Evolutionary conservation across 768 basidiomycete species (phyloP).

Genomic region (Pulveroboletus frians): DNA sequence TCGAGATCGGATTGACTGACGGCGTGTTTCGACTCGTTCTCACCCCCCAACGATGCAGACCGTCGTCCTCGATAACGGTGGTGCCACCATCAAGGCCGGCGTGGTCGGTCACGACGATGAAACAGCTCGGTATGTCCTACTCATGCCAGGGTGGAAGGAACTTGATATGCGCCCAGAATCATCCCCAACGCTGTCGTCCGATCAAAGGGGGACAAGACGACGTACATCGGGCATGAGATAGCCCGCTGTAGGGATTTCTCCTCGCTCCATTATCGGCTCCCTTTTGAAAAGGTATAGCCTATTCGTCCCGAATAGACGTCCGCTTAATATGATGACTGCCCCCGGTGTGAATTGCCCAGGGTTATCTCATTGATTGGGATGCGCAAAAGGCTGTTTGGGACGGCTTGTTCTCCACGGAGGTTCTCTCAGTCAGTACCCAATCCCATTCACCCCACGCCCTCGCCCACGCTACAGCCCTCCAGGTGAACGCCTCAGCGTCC

Average conservation of each 20-base stretch:
- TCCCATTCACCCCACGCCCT: background rate
- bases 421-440: constrained; percentile 49
- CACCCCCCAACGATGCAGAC: constrained; percentile 23
- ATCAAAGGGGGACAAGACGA: constrained; percentile 76
- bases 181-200: constrained; percentile 80
- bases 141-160: background rate
- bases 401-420: constrained; percentile 70
- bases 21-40: background rate
- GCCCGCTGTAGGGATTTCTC: constrained; percentile 73
- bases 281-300: constrained; percentile 73
- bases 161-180: constrained; percentile 33
- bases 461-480: constrained; percentile 8
- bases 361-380: constrained; percentile 93
- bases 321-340: constrained; percentile 3
- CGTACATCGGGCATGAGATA: constrained; percentile 85
- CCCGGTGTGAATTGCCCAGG: constrained; percentile 44
- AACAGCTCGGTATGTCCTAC: constrained; percentile 22
- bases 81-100: constrained; percentile 74
- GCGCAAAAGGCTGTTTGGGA: constrained; percentile 95
- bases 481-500: constrained; percentile 71
- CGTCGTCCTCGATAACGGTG: constrained; percentile 86
- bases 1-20: background rate
- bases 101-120: constrained; percentile 34
- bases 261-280: constrained; percentile 74
- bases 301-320: background rate